A percentile compares a stretch with the other conserved stretches of the same genome.
Evolutionary conservation across 805 yeast genomes (phyloP).

Genomic region (Saccharomycopsis fermentans): DNA sequence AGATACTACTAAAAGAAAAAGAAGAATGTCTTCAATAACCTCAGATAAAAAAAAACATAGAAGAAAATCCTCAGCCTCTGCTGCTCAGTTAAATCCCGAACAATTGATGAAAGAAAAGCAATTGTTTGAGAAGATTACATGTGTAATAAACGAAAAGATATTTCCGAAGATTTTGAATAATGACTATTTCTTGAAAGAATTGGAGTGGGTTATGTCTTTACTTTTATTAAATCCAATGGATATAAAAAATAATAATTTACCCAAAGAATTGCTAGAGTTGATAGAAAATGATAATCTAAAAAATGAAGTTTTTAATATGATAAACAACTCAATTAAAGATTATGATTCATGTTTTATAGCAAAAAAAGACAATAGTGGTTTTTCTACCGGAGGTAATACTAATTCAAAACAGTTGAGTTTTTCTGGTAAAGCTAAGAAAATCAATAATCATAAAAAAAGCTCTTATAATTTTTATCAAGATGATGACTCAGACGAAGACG

Average conservation of each 20-base stretch:
- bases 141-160: conserved; percentile 52
- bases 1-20: conserved; percentile 3
- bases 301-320: conserved; percentile 16
- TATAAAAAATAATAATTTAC: conserved; percentile 39
- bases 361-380: conserved; percentile 11
- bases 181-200: conserved; percentile 49
- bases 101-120: conserved; percentile 29
- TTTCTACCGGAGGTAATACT: conserved; percentile 1
- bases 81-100: not conserved
- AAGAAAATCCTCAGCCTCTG: conserved; percentile 10
- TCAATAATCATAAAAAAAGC: not conserved
- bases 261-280: conserved; percentile 51
- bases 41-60: conserved; percentile 8
- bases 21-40: conserved; percentile 10
- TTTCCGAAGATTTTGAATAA: conserved; percentile 53
- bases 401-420: not conserved
- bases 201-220: conserved; percentile 79
- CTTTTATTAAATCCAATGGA: conserved; percentile 32
- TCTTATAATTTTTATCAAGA: not conserved
- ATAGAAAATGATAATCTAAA: conserved; percentile 59
- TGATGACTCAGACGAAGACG: conserved; percentile 18
- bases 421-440: not conserved
- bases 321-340: conserved; percentile 15
- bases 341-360: conserved; percentile 17
- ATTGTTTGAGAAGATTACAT: conserved; percentile 44